Conservation (phyloP, 768 basidiomycete species). For the Lentinula boryana region DNA sequence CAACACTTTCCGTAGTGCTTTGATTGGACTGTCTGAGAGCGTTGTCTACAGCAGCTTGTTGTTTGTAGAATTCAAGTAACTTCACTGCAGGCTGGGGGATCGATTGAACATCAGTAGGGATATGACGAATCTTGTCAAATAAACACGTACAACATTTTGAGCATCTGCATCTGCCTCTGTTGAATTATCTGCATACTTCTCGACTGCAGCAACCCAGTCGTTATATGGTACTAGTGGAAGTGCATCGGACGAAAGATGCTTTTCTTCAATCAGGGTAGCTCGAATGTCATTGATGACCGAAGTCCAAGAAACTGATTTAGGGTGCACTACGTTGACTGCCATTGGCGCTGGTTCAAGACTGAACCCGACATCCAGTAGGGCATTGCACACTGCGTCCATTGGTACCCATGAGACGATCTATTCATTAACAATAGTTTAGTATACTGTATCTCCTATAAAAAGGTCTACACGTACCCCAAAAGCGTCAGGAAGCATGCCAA, state of each 20-base stretch:
- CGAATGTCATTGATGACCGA: constrained; percentile 18
- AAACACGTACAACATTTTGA: constrained; percentile 23
- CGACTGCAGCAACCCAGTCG: constrained; percentile 23
- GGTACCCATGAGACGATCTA: constrained; percentile 29
- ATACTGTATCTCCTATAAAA: neutral
- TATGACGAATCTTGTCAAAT: neutral
- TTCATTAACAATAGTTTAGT: constrained; percentile 1
- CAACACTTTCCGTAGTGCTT: neutral
- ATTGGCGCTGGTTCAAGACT: constrained; percentile 11
- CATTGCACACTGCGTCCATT: constrained; percentile 25
- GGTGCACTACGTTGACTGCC: constrained; percentile 32
- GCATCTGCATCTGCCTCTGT: constrained; percentile 24
- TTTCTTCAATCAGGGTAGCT: constrained; percentile 12
- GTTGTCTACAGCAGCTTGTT: constrained; percentile 14
- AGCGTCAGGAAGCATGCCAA: constrained; percentile 22
- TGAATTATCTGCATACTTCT: constrained; percentile 15
- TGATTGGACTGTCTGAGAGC: constrained; percentile 5
- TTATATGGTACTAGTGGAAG: constrained; percentile 18
- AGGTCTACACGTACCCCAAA: constrained; percentile 26
- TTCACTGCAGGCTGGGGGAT: constrained; percentile 26
- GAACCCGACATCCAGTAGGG: constrained; percentile 27
- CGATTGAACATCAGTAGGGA: neutral
- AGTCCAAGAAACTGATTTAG: constrained; percentile 24
- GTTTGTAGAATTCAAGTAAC: constrained; percentile 21
- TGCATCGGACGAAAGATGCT: constrained; percentile 4